These are phyloP conservation scores for Fusarium falciforme DNA, from an alignment of 2,329 filamentous ascomycete genomes.

Conservation along the genomic window DNA sequence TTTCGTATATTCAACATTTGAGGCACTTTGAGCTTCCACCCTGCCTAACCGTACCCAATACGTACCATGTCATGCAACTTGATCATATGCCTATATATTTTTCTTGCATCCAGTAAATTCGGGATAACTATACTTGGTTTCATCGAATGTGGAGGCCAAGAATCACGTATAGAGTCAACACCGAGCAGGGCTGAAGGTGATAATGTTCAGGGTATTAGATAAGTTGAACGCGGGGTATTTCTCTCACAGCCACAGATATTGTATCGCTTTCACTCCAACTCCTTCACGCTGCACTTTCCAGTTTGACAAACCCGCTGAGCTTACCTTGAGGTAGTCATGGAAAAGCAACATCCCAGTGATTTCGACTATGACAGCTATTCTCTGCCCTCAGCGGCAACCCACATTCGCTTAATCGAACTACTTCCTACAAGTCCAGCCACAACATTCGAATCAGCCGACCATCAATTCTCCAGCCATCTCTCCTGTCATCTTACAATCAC, in stretches of 20 bases:
- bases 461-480: not conserved
- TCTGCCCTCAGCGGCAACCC: not conserved
- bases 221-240: not conserved
- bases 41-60: not conserved
- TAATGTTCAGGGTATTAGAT: not conserved
- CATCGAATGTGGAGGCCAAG: not conserved
- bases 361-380: not conserved
- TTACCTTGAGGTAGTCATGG: not conserved
- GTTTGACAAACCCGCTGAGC: not conserved
- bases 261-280: not conserved
- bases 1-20: not conserved
- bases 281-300: not conserved
- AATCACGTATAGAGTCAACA: not conserved
- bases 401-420: not conserved
- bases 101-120: not conserved
- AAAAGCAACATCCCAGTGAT: not conserved
- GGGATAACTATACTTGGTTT: not conserved
- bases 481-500: not conserved
- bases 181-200: not conserved
- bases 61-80: not conserved
- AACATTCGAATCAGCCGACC: not conserved
- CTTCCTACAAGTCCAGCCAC: not conserved
- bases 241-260: not conserved
- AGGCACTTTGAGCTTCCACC: too few species aligned
- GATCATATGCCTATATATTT: not conserved